Evolutionary conservation across 306 rosid genomes (phyloP).

Genomic region (Glycine latifolia): DNA sequence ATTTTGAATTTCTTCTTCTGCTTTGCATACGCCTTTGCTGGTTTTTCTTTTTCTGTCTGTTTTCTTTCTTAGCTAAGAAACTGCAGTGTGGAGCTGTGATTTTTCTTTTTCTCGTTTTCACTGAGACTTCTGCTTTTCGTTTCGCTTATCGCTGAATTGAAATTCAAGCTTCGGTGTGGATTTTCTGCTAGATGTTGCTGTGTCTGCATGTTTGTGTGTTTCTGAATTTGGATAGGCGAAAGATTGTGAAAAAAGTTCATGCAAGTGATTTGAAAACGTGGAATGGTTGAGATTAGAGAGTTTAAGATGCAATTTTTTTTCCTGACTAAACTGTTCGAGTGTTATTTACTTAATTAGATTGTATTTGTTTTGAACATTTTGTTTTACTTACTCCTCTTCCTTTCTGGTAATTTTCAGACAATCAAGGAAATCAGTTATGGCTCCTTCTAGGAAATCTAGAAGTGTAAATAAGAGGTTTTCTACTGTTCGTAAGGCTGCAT

Average conservation of each 20-base stretch:
- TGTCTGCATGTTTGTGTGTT: background rate
- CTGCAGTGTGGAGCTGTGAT: slow-evolving; percentile 14
- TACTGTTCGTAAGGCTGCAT: slow-evolving; percentile 62
- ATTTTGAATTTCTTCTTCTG: slow-evolving; percentile 39
- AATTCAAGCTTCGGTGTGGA: slow-evolving; percentile 41
- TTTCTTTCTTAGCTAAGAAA: slow-evolving; percentile 43
- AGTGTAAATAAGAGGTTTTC: slow-evolving; percentile 77
- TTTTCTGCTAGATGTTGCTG: slow-evolving; percentile 1
- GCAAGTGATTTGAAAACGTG: slow-evolving; percentile 8
- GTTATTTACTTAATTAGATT: background rate
- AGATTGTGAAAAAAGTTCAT: background rate
- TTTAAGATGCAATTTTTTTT: background rate
- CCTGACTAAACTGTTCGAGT: background rate
- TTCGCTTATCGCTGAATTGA: slow-evolving; percentile 23
- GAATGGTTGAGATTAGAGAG: background rate
- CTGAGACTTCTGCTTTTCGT: background rate
- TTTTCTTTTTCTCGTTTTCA: background rate
- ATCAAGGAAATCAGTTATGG: slow-evolving; percentile 65
- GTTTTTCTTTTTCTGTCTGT: background rate
- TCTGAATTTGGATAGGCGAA: background rate
- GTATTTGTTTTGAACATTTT: slow-evolving; percentile 33
- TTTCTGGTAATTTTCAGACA: slow-evolving; percentile 55
- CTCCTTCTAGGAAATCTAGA: slow-evolving; percentile 81
- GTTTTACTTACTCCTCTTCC: slow-evolving; percentile 43
- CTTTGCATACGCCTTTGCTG: slow-evolving; percentile 13